Conservation (phyloP, 2,329 filamentous ascomycete genomes). For the Aspergillus alliaceus region DNA sequence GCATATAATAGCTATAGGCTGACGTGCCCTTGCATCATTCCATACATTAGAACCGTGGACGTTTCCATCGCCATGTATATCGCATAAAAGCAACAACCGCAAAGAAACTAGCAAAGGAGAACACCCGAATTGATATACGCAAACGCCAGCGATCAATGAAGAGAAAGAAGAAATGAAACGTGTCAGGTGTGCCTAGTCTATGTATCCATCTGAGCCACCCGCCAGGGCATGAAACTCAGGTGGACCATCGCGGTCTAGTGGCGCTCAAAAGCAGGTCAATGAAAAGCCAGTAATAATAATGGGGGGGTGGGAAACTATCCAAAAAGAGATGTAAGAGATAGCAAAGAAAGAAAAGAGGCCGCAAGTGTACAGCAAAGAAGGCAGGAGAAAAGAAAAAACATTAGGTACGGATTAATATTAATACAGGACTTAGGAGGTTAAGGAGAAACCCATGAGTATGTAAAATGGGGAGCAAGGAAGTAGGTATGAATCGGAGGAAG, state of each 20-base stretch:
- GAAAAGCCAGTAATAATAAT: neutral
- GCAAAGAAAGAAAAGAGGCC: conserved; percentile 9
- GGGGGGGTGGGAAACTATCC: no score
- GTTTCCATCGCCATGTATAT: conserved; percentile 12
- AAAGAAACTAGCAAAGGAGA: neutral
- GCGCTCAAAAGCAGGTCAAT: conserved; percentile 3
- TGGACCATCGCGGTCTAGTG: neutral
- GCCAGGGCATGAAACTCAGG: neutral
- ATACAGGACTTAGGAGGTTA: conserved; percentile 15
- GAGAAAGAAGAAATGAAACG: neutral
- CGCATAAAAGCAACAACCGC: conserved; percentile 6
- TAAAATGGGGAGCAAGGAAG: conserved; percentile 2
- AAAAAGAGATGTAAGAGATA: no score
- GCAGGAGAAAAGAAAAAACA: conserved; percentile 9
- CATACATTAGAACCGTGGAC: conserved; percentile 7
- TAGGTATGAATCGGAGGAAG: neutral
- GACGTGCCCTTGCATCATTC: conserved; percentile 9
- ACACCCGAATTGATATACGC: neutral
- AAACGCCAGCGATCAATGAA: neutral
- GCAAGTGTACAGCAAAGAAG: conserved; percentile 19
- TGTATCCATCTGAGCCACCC: neutral
- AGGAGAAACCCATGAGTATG: neutral
- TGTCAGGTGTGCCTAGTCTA: neutral
- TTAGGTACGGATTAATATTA: conserved; percentile 19
- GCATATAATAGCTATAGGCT: conserved; percentile 4